phyloP scores from a whole-genome alignment of 1,284 basidiomycete species.

The Grifola frondosa region DNA sequence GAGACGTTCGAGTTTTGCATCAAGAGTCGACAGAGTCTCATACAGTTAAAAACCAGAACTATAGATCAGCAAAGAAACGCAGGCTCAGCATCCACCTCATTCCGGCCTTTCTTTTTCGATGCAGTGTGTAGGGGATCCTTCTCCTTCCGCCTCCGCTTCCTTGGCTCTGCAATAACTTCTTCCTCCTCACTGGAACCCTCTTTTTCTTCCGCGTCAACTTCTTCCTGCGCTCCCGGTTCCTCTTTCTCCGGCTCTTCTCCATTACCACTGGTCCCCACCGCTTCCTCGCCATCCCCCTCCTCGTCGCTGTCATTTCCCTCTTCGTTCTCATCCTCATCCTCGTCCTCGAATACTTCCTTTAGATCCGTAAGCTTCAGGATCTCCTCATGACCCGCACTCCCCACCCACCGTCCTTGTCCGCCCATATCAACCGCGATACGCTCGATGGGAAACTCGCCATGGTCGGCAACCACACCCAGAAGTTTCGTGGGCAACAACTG shows the following conservation, averaged over 20 bases:
- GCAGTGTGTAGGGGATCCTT: conserved; percentile 44
- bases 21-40: too few relatives aligned
- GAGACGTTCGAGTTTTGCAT: too few relatives aligned
- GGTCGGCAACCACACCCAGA: conserved; percentile 87
- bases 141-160: conserved; percentile 59
- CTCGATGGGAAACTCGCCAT: conserved; percentile 90
- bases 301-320: conserved; percentile 40
- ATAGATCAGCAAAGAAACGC: conserved; percentile 76
- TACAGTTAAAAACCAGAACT: too few relatives aligned
- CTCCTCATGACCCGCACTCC: conserved; percentile 93
- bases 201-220: conserved; percentile 35
- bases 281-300: conserved; percentile 21
- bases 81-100: conserved; percentile 51
- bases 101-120: conserved; percentile 58
- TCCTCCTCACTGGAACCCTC: conserved; percentile 36
- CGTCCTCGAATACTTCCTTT: conserved; percentile 59
- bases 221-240: conserved; percentile 30
- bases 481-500: conserved; percentile 90
- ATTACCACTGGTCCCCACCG: conserved; percentile 34
- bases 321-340: conserved; percentile 46
- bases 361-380: conserved; percentile 84
- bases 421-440: conserved; percentile 65
- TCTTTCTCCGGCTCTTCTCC: conserved; percentile 30
- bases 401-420: conserved; percentile 75
- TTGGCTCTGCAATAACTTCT: conserved; percentile 37